Conservation (phyloP, 2,329 filamentous ascomycete genomes). For the Chaetomium strumarium region DNA sequence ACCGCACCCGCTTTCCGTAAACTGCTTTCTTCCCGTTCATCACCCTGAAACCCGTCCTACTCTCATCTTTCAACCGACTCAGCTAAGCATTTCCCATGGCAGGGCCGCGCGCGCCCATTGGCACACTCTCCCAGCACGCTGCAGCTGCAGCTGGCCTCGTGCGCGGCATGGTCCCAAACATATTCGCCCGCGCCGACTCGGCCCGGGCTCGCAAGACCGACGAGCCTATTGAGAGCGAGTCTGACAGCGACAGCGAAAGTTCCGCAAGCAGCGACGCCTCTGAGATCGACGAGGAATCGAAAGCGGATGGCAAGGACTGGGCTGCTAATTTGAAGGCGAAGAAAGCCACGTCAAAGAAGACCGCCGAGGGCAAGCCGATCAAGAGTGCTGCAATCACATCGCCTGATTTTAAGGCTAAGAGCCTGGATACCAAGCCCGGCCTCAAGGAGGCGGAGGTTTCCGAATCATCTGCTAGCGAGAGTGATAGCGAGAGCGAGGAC, state of each 20-base stretch:
- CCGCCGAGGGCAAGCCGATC: not conserved
- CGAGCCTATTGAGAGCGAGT: conserved; percentile 13
- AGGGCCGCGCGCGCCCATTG: conserved; percentile 28
- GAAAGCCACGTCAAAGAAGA: not conserved
- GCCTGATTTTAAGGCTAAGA: conserved; percentile 4
- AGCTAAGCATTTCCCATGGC: conserved; percentile 20
- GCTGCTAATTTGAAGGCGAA: conserved; percentile 2
- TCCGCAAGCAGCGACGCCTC: conserved; percentile 4
- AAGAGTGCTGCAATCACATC: not conserved
- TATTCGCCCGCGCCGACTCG: conserved; percentile 10
- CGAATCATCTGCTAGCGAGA: conserved; percentile 18
- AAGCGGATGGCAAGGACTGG: conserved; percentile 4
- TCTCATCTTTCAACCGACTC: not conserved
- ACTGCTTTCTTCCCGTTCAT: not conserved
- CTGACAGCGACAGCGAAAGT: conserved; percentile 17
- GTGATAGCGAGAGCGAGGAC: conserved; percentile 14
- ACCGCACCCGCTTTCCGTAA: not conserved
- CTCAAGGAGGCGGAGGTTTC: conserved; percentile 6
- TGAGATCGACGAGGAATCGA: conserved; percentile 1
- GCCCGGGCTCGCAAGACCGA: conserved; percentile 15
- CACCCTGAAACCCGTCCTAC: not conserved
- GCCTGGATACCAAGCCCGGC: not conserved
- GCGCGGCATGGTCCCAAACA: conserved; percentile 16
- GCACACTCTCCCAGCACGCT: conserved; percentile 28
- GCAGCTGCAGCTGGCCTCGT: conserved; percentile 21